A percentile compares a stretch with the other conserved stretches of the same genome.
These are phyloP conservation scores for Phaeosphaeriaceae sp. DNA, from an alignment of 2,329 filamentous ascomycete genomes.

Conservation along the genomic window DNA sequence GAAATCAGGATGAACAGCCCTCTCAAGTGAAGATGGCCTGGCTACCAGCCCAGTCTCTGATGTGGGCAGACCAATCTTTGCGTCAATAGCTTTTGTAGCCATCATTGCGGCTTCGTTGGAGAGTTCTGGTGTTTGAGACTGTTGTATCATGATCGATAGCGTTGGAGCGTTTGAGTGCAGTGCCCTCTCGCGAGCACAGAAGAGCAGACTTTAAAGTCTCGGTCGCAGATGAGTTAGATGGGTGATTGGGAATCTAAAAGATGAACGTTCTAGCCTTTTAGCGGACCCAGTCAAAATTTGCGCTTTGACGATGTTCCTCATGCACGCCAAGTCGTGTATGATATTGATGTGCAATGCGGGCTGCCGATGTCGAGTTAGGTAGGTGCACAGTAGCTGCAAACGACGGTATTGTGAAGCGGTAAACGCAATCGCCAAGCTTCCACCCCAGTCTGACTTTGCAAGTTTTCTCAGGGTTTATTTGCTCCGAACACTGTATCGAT, in stretches of 20 bases:
- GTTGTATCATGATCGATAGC: too few relatives aligned
- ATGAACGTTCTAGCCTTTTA: background rate
- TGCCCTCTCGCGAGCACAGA: background rate
- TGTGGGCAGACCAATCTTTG: background rate
- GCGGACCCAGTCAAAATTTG: background rate
- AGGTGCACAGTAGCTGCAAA: background rate
- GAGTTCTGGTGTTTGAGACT: background rate
- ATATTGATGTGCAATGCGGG: background rate
- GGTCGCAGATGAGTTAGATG: background rate
- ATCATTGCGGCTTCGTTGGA: background rate
- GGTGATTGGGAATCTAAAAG: too few relatives aligned
- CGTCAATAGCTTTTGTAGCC: background rate
- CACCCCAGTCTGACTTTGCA: too few relatives aligned
- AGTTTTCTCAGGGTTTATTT: too few relatives aligned
- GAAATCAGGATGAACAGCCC: constrained; percentile 12
- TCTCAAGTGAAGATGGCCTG: background rate
- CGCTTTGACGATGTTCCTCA: background rate
- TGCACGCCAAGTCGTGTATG: background rate
- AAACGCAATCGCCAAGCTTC: background rate
- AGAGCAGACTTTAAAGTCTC: background rate
- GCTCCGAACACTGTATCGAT: too few relatives aligned
- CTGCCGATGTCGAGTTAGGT: background rate
- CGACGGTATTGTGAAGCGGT: background rate
- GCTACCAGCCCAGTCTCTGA: background rate
- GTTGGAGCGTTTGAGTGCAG: background rate